These are phyloP conservation scores for Boletus reticuloceps DNA, from an alignment of 768 basidiomycete genomes.

Conservation along the genomic window DNA sequence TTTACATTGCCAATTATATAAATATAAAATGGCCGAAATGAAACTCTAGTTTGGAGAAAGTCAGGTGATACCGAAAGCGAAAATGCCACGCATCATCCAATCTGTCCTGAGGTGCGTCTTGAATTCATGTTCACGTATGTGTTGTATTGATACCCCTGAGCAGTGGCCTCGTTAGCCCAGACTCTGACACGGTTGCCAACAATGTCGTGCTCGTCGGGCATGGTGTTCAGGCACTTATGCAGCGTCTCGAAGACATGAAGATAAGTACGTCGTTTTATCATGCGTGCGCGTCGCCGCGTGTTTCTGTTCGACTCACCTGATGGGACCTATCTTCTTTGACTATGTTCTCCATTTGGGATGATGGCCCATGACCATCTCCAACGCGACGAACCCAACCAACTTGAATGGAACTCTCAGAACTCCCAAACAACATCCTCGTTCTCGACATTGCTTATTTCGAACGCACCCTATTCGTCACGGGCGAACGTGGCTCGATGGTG, in stretches of 20 bases:
- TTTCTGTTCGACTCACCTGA: not conserved
- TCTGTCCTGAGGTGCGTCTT: conserved; percentile 62
- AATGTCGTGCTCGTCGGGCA: conserved; percentile 72
- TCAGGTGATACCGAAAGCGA: conserved; percentile 63
- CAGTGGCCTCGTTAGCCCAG: conserved; percentile 73
- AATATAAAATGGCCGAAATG: not conserved
- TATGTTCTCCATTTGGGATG: not conserved
- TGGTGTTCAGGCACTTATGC: conserved; percentile 50
- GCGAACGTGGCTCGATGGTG: conserved; percentile 57
- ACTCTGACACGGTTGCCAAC: conserved; percentile 70
- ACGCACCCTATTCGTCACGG: conserved; percentile 55
- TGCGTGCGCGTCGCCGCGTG: not conserved
- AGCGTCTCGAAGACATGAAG: conserved; percentile 72
- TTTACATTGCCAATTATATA: not conserved
- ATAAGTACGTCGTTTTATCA: conserved; percentile 53
- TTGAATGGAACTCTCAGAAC: conserved; percentile 38
- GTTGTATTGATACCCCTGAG: not conserved
- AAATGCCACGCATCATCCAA: conserved; percentile 68
- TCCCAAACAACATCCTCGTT: conserved; percentile 70
- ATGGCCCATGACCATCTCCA: no score
- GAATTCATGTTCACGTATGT: not conserved
- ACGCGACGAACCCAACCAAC: no score
- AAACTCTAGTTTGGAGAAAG: conserved; percentile 70
- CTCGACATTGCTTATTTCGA: conserved; percentile 68
- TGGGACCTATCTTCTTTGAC: not conserved